Conservation (phyloP, 768 basidiomycete species). For the Amanita molliuscula region DNA sequence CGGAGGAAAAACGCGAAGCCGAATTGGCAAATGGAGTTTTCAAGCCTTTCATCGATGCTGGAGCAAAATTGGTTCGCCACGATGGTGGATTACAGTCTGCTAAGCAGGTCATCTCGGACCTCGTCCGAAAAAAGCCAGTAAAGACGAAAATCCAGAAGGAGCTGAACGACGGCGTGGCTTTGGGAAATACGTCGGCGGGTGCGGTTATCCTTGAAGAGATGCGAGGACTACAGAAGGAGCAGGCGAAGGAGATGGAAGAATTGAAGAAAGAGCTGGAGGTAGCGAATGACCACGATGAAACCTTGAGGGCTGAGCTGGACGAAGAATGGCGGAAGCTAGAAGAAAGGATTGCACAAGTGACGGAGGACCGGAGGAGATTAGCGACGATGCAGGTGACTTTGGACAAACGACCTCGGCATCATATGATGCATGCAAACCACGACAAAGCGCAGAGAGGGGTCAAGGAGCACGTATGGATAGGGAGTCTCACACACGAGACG, state of each 20-base stretch:
- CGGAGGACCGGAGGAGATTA: background rate
- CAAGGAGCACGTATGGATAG: too few species aligned
- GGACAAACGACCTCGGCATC: background rate
- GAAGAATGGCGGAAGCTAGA: background rate
- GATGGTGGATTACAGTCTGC: slow-evolving; percentile 20
- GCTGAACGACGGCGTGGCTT: slow-evolving; percentile 11
- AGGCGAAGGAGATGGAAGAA: slow-evolving; percentile 8
- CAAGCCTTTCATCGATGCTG: slow-evolving; percentile 30
- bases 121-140: slow-evolving; percentile 11
- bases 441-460: too few species aligned
- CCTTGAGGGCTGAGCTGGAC: slow-evolving; percentile 5
- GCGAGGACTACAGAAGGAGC: slow-evolving; percentile 4
- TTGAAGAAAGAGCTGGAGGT: slow-evolving; percentile 9
- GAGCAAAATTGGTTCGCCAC: too few species aligned
- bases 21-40: slow-evolving; percentile 23
- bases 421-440: too few species aligned
- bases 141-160: slow-evolving; percentile 12
- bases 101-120: slow-evolving; percentile 19
- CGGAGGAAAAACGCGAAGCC: slow-evolving; percentile 19
- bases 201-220: slow-evolving; percentile 9
- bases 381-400: background rate
- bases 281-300: slow-evolving; percentile 5
- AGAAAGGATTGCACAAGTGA: background rate
- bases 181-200: slow-evolving; percentile 28
- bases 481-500: too few species aligned